phyloP scores from a whole-genome alignment of 371 early-diverging fungal species.

The Rhizomucor miehei region DNA sequence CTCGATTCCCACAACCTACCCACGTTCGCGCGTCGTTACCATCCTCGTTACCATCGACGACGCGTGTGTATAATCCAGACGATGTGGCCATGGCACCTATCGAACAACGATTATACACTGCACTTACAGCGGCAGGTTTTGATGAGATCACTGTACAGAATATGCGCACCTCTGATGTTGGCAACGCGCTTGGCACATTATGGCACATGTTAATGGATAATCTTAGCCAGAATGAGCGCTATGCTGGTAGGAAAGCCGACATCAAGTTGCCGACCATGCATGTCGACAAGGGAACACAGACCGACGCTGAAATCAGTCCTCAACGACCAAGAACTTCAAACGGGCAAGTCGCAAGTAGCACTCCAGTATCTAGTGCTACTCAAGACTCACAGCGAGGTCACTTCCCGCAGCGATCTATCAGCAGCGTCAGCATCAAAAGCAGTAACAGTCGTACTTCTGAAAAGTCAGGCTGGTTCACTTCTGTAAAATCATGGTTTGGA shows the following conservation, averaged over 20 bases:
- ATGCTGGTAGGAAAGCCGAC: too few species aligned
- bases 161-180: constrained; percentile 57
- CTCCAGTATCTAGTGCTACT: too few species aligned
- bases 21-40: constrained; percentile 14
- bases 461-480: constrained; percentile 37
- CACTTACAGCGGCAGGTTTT: constrained; percentile 62
- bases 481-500: constrained; percentile 51
- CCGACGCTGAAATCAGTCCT: neutral
- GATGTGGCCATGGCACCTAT: constrained; percentile 32
- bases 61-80: constrained; percentile 10
- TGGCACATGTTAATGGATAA: constrained; percentile 71
- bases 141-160: constrained; percentile 60
- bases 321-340: neutral
- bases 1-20: constrained; percentile 24
- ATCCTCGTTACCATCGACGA: constrained; percentile 5
- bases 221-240: constrained; percentile 1
- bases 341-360: neutral
- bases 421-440: neutral
- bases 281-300: constrained; percentile 8
- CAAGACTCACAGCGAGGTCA: too few species aligned
- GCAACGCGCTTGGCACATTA: constrained; percentile 66
- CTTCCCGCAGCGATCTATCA: neutral
- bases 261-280: constrained; percentile 7
- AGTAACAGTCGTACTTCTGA: constrained; percentile 1
- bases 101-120: constrained; percentile 47